A percentile compares a stretch with the other conserved stretches of the same genome.
Conservation (phyloP, 306 rosid species). For the Begonia fuchsioides region DNA sequence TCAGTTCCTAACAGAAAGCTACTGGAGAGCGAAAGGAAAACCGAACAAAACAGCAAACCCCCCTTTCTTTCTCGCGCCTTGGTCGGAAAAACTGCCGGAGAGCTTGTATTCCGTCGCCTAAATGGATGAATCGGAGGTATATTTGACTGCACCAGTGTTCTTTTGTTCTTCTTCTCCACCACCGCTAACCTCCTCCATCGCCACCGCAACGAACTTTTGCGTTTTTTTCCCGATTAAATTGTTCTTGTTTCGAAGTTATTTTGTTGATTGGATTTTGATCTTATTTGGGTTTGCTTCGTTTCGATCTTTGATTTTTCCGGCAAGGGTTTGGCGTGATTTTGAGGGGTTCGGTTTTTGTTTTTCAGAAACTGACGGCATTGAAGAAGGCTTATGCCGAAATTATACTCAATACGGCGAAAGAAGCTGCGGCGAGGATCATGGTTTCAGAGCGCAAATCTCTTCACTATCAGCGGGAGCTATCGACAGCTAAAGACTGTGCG, state of each 20-base stretch:
- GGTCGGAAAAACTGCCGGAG: background rate
- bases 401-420: conserved; percentile 70
- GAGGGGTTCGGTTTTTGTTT: conserved; percentile 3
- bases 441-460: conserved; percentile 51
- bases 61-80: background rate
- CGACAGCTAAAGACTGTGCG: conserved; percentile 42
- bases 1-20: conserved; percentile 23
- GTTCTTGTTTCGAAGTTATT: background rate
- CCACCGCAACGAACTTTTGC: background rate
- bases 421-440: conserved; percentile 67
- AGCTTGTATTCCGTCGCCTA: no score
- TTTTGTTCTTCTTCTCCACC: background rate
- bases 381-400: conserved; percentile 80
- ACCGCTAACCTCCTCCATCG: background rate
- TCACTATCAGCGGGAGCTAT: conserved; percentile 44
- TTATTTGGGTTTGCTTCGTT: background rate
- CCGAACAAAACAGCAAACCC: background rate
- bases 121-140: background rate
- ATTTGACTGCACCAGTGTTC: background rate
- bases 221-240: background rate
- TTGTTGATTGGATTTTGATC: background rate
- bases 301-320: background rate
- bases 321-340: background rate
- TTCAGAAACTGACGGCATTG: conserved; percentile 67
- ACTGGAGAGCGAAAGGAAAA: background rate